Base-by-base conservation (phyloP, 2,329 filamentous ascomycete species). In the Fusarium nurragi region DNA sequence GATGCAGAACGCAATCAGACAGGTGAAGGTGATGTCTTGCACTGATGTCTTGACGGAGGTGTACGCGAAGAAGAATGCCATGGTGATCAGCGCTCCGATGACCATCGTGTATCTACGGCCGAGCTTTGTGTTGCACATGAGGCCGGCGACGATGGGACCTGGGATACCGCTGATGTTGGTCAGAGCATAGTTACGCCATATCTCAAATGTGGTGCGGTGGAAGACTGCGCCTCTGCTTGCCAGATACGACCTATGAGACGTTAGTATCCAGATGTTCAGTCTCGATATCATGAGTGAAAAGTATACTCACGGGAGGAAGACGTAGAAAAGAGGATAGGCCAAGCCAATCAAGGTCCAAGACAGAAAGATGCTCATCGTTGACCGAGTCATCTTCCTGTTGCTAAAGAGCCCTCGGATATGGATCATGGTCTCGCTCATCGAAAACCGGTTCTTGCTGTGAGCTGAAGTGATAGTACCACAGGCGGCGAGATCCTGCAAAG, bases 251-350 rank as follows among this genome's bases (percentile, higher is more conserved):
- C 32, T 34, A 18, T 4, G 9, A n/a, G 4, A 3, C n/a, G 16
- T 34, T 10, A 34, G 32, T 9, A 18, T 5, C 13, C 0, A n/a
- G n/a, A n/a, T n/a, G n/a, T n/a, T n/a, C n/a, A n/a, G n/a, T n/a
- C n/a, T 25, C 2, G 4, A 1, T 6, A 1, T 4, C 1, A 0
- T 19, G 3, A 4, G 4, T 18, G 1, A 0, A 21, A 4, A 2
- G 19, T 10, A 5, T 16, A 75, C 78, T 64, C 73, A 83, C 79
- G 87, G 87, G 3, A 93, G 77, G 74, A 93, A 93, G 50, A 92
- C 89, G 65, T 91, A 90, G 75, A 90, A 93, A 0, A 93, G 79
- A 0, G 90, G 90, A 68, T 92, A 93, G 1, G 88, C 89, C 0
- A 93, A 81, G 8, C 90, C 90, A 30, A 92, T 90, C 3, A 90